Base-by-base conservation (phyloP, 768 basidiomycete species). In the Vararia minispora region DNA sequence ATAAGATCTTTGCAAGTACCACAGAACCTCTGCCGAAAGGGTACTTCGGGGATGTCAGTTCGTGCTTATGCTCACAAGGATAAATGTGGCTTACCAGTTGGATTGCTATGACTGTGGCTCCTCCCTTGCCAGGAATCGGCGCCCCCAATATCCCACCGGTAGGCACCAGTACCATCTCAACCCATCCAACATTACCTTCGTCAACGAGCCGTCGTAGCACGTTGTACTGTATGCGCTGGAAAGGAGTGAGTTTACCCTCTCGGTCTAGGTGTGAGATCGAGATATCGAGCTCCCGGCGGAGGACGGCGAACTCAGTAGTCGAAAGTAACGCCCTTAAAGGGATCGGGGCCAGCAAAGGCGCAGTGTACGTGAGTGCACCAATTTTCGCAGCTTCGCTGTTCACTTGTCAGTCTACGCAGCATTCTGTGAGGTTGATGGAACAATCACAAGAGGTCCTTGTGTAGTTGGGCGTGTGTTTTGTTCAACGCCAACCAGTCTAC, bases 61-160 rank as follows among this genome's bases (percentile, higher is more conserved):
- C 11, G 22, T 22, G 18, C 13, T 16, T 11, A 13, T 3, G 9
- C 8, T 18, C 21, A 35, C 34, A 20, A 22, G 12, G 18, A 3
- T 20, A 37, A 37, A 32, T 10, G 8, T 28, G 16, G 8, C 43
- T 18, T 22, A 44, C 42, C 33, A 45, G 37, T 29, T 46, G 45
- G 22, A 46, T 44, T 14, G 42, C 45, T n/a, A 46, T 42, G 7
- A n/a, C 45, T 17, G 45, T 46, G 37, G 44, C 16, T 13, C 40
- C 44, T 29, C 35, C 40, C 26, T 33, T 31, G 16, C 45, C 45
- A 14, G 37, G 28, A 17, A 11, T 25, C 21, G 45, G 35, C 3
- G 42, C n/a, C 17, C 45, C 37, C 6, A 40, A 27, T 23, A 46
- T 38, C 10, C 38, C 42, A 7, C 45, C 45, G 18, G 43, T 35